Base-by-base conservation (phyloP, 768 basidiomycete species). In the Terana coerulea region DNA sequence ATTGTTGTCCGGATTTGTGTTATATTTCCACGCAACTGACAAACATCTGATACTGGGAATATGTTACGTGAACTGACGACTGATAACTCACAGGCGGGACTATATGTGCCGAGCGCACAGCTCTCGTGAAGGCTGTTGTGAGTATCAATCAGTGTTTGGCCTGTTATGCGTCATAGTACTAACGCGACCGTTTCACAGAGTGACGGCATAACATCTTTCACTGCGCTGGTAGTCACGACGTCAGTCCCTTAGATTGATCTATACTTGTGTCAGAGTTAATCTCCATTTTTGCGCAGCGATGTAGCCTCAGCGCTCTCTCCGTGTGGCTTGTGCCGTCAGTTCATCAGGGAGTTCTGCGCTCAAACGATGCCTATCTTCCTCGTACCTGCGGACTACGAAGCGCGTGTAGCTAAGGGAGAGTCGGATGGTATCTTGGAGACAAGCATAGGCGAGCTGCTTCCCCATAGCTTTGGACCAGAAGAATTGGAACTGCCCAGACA, bases 41-140 rank as follows among this genome's bases (percentile, higher is more conserved):
- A n/a, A 14, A 3, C 15, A 5, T 17, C 3, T 4, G 49, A 9
- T 9, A 25, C 19, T 21, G n/a, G 28, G 24, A 15, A 7, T 9
- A 17, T 33, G 9, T 33, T 33, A 33, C 31, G 29, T 6, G 34
- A 19, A 21, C 44, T 30, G n/a, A 46, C n/a, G 12, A 19, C 30
- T 11, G 25, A 35, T 25, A 19, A 3, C 10, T 11, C 35, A n/a
- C 51, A 95, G 94, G 94, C 4, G 91, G 80, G 1, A 80, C 88
- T 0, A 95, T 98, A 53, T 98, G 95, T 58, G 95, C 95, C 0
- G 95, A 99, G 65, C 75, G 95, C 26, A 98, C 95, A 0, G 95
- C 95, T 0, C 74, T 99, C 48, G 87, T 93, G n/a, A 97, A 97
- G 67, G 95, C 92, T 24, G 83, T 88, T 19, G 94, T 95, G 56